phyloP scores from a whole-genome alignment of 1,284 basidiomycete genomes.

The Bjerkandera adusta region DNA sequence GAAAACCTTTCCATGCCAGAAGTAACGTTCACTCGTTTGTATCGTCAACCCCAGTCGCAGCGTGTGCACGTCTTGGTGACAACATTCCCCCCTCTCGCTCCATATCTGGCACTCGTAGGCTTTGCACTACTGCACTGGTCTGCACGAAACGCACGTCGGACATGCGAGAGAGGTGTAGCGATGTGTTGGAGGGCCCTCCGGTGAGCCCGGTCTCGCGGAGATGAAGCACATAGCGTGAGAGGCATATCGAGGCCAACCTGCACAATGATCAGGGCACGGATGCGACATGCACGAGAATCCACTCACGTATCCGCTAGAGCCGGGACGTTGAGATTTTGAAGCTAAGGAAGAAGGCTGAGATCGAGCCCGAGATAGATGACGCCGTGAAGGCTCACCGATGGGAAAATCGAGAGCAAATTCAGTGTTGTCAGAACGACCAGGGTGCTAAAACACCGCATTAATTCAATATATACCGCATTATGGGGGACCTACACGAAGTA shows the following conservation, averaged over 20 bases:
- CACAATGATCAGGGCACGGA: not conserved
- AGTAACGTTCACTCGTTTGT: too few species aligned
- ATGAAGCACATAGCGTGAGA: constrained; percentile 11
- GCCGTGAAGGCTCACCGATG: not conserved
- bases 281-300: not conserved
- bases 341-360: not conserved
- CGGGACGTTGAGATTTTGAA: constrained; percentile 10
- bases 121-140: not conserved
- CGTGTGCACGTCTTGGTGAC: too few species aligned
- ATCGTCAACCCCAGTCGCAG: too few species aligned
- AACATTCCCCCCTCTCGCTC: too few species aligned
- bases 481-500: constrained; percentile 10
- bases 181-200: not conserved
- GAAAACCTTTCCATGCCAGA: too few species aligned
- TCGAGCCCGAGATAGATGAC: not conserved
- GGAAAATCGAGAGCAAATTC: constrained; percentile 9
- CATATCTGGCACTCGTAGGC: constrained; percentile 9
- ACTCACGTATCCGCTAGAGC: constrained; percentile 10
- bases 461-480: not conserved
- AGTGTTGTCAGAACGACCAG: constrained; percentile 1
- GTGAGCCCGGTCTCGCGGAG: constrained; percentile 2
- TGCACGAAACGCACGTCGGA: not conserved
- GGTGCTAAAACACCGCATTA: not conserved
- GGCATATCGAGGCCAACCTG: constrained; percentile 11
- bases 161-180: not conserved